phyloP scores from a whole-genome alignment of 2,329 filamentous ascomycete species.

The Parastagonospora nodorum region DNA sequence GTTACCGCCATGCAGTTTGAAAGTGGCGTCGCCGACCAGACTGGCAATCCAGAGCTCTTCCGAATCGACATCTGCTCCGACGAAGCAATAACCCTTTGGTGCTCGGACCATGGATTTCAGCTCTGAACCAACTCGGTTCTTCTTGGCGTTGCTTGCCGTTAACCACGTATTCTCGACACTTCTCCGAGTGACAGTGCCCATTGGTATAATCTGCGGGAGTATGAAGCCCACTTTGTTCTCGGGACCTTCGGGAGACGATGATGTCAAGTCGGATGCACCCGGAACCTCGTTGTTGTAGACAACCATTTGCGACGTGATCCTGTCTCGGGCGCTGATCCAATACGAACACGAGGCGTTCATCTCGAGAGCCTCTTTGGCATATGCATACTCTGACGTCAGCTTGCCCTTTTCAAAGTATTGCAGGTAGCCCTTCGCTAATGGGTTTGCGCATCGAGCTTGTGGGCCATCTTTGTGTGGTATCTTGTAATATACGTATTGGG shows the following conservation, averaged over 20 bases:
- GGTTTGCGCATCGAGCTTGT: constrained; percentile 79
- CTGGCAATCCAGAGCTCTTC: constrained; percentile 98
- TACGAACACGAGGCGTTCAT: constrained; percentile 99
- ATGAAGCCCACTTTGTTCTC: constrained; percentile 72
- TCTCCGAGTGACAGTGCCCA: constrained; percentile 94
- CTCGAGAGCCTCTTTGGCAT: constrained; percentile 92
- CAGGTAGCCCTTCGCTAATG: constrained; percentile 89
- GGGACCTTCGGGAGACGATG: constrained; percentile 26
- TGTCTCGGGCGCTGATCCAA: constrained; percentile 94
- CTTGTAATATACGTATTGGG: constrained; percentile 77
- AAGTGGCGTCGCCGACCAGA: constrained; percentile 90
- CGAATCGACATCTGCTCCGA: constrained; percentile 96
- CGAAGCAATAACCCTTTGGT: constrained; percentile 87
- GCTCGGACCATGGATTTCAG: constrained; percentile 96
- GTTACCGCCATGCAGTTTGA: constrained; percentile 93
- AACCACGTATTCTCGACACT: constrained; percentile 98
- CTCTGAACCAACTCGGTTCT: constrained; percentile 93
- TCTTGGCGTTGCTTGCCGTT: constrained; percentile 95
- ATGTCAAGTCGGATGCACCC: constrained; percentile 23
- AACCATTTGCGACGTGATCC: constrained; percentile 94
- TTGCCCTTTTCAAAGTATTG: constrained; percentile 89
- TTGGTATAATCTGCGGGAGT: constrained; percentile 92
- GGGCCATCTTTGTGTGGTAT: constrained; percentile 96
- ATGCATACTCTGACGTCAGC: constrained; percentile 82
- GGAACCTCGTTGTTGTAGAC: constrained; percentile 74